These are phyloP conservation scores for Erigeron philadelphicus DNA, from an alignment of 140 eudicot species.

Conservation along the genomic window DNA sequence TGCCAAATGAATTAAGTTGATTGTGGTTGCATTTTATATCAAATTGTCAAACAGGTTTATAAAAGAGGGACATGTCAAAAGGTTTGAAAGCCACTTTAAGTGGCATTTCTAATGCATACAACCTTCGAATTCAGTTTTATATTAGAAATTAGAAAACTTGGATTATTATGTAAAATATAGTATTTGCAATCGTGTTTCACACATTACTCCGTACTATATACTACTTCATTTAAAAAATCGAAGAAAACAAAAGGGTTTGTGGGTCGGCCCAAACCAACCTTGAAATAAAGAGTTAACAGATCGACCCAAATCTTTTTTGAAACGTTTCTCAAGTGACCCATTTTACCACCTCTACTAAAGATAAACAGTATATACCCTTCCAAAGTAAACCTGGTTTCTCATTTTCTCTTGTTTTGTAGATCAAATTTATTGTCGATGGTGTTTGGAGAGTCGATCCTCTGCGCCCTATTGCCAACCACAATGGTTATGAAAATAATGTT, in stretches of 20 bases:
- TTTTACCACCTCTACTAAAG: not conserved
- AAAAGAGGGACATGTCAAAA: not conserved
- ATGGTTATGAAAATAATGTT: conserved; percentile 62
- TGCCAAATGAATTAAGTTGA: not conserved
- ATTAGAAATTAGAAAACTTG: not conserved
- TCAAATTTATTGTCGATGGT: conserved; percentile 79
- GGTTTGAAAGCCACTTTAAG: too few relatives aligned
- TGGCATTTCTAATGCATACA: not conserved
- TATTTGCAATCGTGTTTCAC: not conserved
- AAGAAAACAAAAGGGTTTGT: not conserved
- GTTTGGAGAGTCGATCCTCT: conserved; percentile 66
- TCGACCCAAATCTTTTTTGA: not conserved
- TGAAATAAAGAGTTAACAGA: not conserved
- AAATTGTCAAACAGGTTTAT: not conserved
- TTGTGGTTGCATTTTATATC: not conserved
- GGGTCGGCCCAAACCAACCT: not conserved
- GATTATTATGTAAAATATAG: not conserved
- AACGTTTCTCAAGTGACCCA: not conserved
- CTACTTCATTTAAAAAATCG: too few relatives aligned
- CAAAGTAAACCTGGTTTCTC: not conserved
- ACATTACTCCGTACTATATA: not conserved
- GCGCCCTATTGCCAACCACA: conserved; percentile 47
- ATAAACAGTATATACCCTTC: not conserved
- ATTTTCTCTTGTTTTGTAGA: conserved; percentile 35
- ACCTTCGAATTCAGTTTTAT: not conserved